Evolutionary conservation across 768 basidiomycete genomes (phyloP).

Genomic region (Boletus subcaerulescens): DNA sequence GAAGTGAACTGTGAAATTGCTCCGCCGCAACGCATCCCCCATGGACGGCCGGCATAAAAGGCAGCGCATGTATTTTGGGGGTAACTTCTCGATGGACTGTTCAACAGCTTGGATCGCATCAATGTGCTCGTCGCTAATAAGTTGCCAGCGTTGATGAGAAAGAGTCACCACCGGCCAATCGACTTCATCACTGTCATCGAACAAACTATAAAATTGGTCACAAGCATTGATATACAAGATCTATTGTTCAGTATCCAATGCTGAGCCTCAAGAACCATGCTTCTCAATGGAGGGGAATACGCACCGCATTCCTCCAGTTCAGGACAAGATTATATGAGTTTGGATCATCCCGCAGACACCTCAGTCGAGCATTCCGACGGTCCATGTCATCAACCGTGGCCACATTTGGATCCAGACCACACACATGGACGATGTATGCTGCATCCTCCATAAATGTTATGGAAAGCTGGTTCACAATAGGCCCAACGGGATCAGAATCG

Average conservation of each 20-base stretch:
- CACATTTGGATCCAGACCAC: conserved; percentile 10
- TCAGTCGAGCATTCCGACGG: conserved; percentile 10
- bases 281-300: background rate
- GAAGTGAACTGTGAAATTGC: background rate
- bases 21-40: background rate
- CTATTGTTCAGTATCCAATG: background rate
- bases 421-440: conserved; percentile 6
- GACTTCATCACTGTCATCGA: too few relatives aligned
- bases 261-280: background rate
- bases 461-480: background rate
- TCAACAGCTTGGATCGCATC: conserved; percentile 7
- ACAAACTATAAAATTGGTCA: too few relatives aligned
- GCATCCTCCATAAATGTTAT: conserved; percentile 7
- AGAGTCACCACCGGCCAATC: too few relatives aligned
- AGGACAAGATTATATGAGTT: background rate
- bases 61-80: background rate
- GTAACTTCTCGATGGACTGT: background rate
- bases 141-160: background rate
- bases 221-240: background rate
- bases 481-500: background rate
- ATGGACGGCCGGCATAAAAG: conserved; percentile 8
- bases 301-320: conserved; percentile 14
- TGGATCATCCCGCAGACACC: conserved; percentile 1
- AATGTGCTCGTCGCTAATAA: conserved; percentile 3
- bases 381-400: conserved; percentile 12